These are phyloP conservation scores for Blastocystis sp. DNA, from an alignment of 352 stramenopile species.

Conservation along the genomic window DNA sequence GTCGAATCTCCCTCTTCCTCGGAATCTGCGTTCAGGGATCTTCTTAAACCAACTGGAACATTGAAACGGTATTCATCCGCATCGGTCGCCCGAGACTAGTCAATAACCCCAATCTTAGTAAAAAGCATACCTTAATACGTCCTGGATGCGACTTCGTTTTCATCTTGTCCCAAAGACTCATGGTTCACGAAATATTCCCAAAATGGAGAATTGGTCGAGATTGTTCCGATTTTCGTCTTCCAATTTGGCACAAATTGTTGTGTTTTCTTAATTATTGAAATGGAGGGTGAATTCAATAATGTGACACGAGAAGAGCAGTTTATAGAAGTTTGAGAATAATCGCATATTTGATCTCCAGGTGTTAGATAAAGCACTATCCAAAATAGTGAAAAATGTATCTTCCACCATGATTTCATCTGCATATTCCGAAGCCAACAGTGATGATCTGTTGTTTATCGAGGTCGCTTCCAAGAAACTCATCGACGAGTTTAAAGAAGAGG, in stretches of 20 bases:
- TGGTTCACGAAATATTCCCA: conserved; percentile 15
- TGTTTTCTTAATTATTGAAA: background rate
- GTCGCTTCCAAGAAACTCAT: conserved; percentile 15
- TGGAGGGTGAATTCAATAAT: background rate
- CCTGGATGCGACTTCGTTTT: conserved; percentile 61
- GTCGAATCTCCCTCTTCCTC: background rate
- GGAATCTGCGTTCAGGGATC: background rate
- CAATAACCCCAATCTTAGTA: background rate
- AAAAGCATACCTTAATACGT: conserved; percentile 6
- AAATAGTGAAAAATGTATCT: conserved; percentile 41
- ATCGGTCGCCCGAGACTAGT: conserved; percentile 46
- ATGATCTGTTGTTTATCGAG: conserved; percentile 37
- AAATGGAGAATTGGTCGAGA: background rate
- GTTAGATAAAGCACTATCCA: conserved; percentile 9
- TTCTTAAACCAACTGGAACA: conserved; percentile 48
- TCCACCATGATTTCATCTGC: background rate
- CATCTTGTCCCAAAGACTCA: conserved; percentile 62
- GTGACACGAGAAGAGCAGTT: conserved; percentile 51
- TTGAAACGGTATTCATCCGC: conserved; percentile 54
- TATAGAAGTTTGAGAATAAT: background rate
- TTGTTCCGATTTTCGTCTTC: background rate
- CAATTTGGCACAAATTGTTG: background rate
- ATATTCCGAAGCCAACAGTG: background rate
- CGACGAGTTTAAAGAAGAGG: conserved; percentile 24
- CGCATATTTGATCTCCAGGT: background rate